phyloP scores from a whole-genome alignment of 176 grass and related monocot species.

The Oryza meyeriana region DNA sequence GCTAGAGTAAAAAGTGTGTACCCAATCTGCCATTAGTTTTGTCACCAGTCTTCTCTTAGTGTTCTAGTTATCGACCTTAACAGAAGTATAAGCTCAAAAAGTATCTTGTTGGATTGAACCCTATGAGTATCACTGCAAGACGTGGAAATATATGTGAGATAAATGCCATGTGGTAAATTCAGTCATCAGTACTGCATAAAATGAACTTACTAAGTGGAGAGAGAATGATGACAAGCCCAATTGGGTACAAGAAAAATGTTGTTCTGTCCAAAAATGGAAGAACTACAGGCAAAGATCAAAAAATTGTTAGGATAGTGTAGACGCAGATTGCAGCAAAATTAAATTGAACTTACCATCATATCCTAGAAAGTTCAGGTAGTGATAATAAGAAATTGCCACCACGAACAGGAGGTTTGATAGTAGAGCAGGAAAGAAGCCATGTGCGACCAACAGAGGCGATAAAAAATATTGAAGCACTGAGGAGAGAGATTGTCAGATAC shows the following conservation, averaged over 20 bases:
- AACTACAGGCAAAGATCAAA: conserved; percentile 43
- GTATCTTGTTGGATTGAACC: conserved; percentile 91
- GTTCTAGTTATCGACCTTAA: conserved; percentile 23
- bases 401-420: conserved; percentile 86
- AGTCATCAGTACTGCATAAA: background rate
- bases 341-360: conserved; percentile 75
- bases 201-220: conserved; percentile 86
- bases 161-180: background rate
- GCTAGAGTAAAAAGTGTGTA: conserved; percentile 36
- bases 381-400: conserved; percentile 91
- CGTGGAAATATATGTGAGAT: conserved; percentile 8
- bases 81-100: conserved; percentile 87
- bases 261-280: conserved; percentile 93
- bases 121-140: conserved; percentile 82
- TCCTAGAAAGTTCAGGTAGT: conserved; percentile 96
- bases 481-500: conserved; percentile 26
- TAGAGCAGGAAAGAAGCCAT: conserved; percentile 86
- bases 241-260: conserved; percentile 97
- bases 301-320: conserved; percentile 8
- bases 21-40: conserved; percentile 45
- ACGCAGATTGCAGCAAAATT: background rate
- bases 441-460: conserved; percentile 82
- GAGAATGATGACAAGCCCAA: conserved; percentile 83
- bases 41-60: conserved; percentile 14
- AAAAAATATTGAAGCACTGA: conserved; percentile 93